phyloP scores from a whole-genome alignment of 208 protist species.

The Acanthamoeba lenticulata region DNA sequence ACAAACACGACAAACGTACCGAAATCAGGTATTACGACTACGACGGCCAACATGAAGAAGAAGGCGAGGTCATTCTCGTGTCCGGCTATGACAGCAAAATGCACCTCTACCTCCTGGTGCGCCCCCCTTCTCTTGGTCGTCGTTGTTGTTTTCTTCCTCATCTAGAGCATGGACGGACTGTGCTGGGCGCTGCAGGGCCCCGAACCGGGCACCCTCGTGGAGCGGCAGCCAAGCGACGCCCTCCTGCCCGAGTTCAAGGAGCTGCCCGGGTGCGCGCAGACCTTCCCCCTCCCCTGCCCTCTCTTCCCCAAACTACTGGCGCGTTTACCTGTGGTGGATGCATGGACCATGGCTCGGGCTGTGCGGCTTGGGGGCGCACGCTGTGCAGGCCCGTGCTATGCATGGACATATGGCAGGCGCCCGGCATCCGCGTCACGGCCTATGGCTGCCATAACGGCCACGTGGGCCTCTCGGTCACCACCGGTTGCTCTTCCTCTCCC shows the following conservation, averaged over 20 bases:
- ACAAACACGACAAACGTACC: no score
- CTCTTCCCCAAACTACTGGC: not conserved
- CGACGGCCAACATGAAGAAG: not conserved
- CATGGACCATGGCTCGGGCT: no score
- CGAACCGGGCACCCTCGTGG: not conserved
- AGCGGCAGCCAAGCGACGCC: not conserved
- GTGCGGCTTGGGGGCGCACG: no score
- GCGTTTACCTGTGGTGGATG: no score
- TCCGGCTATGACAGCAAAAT: not conserved
- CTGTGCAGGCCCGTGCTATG: not conserved
- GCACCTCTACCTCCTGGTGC: not conserved
- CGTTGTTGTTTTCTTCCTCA: no score
- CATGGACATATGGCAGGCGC: not conserved
- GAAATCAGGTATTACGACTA: not conserved
- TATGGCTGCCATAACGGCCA: not conserved
- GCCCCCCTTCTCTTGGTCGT: no score
- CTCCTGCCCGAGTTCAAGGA: not conserved
- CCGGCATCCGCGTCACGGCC: not conserved
- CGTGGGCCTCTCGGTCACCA: not conserved
- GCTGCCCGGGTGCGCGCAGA: not conserved
- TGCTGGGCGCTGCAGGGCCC: not conserved
- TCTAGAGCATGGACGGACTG: no score
- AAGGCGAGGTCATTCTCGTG: not conserved
- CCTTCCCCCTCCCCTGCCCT: not conserved
- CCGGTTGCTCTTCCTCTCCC: not conserved